These are phyloP conservation scores for Candida gigantensis DNA, from an alignment of 1,139 yeast species.

Conservation along the genomic window DNA sequence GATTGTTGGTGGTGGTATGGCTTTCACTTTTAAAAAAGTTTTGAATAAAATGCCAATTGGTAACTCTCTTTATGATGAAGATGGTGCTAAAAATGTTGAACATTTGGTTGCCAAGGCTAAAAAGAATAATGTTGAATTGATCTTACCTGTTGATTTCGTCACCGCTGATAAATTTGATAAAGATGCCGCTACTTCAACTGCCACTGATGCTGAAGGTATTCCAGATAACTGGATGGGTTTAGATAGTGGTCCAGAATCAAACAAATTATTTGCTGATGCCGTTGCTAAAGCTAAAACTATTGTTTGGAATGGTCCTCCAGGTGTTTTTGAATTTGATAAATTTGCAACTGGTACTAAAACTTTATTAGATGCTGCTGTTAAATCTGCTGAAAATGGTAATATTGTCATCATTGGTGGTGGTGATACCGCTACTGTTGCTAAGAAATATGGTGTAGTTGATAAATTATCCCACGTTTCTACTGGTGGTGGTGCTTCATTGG, in stretches of 20 bases:
- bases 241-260: constrained; percentile 89
- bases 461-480: constrained; percentile 96
- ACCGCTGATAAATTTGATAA: constrained; percentile 91
- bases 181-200: constrained; percentile 80
- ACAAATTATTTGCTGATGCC: constrained; percentile 71
- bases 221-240: constrained; percentile 94
- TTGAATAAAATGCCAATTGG: constrained; percentile 84
- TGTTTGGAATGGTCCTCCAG: constrained; percentile 99
- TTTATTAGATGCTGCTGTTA: constrained; percentile 81
- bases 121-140: constrained; percentile 87
- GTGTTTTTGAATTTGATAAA: constrained; percentile 93
- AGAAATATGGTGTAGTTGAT: constrained; percentile 93
- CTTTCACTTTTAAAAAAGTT: constrained; percentile 95
- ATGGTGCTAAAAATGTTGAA: constrained; percentile 91
- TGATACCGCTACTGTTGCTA: constrained; percentile 98
- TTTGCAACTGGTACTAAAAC: constrained; percentile 90
- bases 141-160: constrained; percentile 90
- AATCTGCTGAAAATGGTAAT: constrained; percentile 83
- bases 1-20: constrained; percentile 99
- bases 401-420: constrained; percentile 99
- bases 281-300: constrained; percentile 93
- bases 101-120: constrained; percentile 90
- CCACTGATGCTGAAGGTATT: constrained; percentile 84
- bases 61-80: constrained; percentile 84
- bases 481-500: constrained; percentile 99